Evolutionary conservation across 805 yeast genomes (phyloP), one percentile per base, ranked within the genome.

Genomic region (Starmerella cellae): DNA sequence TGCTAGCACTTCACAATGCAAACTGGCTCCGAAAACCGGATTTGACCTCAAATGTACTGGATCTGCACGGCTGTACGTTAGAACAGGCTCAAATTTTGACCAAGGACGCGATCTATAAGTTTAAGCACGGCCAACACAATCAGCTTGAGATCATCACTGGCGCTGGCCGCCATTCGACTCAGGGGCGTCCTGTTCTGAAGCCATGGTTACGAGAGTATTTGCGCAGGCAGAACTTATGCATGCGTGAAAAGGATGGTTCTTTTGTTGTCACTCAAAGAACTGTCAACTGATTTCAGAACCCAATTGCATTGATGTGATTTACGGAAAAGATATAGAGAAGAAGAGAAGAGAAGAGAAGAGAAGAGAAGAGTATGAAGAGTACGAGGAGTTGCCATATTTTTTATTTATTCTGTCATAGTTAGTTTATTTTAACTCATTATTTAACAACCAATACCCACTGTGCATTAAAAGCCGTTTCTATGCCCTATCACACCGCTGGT

Each of bases 11-110:
- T 26, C 9, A 24, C 23, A 20, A 26, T 6, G 13, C 24, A 6
- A n/a, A 32, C n/a, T 29, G 17, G 33, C 38, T 44, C 26, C 33
- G 38, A 4, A 6, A 8, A 5, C 18, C 18, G 14, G 33, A 16
- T 18, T 3, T n/a, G 17, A 13, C 20, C 19, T 17, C 29, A 5
- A 26, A n/a, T 14, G 22, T 4, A 18, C 27, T 48, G 18, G 52
- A 48, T 24, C 38, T 48, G 27, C 52, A 48, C 35, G 48, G 48
- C n/a, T 31, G 32, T 18, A 39, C 50, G 9, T 36, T 48, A 10
- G 48, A 32, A 5, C 35, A 41, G 14, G 49, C 52, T 10, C 24
- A 41, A 31, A 36, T 38, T 20, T 26, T 39, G 23, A 32, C 37
- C 22, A 34, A n/a, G 17, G 46, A 43, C 11, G 44, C 43, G 2